Base-by-base conservation (phyloP, 306 rosid species). In the Acmispon strigosus region DNA sequence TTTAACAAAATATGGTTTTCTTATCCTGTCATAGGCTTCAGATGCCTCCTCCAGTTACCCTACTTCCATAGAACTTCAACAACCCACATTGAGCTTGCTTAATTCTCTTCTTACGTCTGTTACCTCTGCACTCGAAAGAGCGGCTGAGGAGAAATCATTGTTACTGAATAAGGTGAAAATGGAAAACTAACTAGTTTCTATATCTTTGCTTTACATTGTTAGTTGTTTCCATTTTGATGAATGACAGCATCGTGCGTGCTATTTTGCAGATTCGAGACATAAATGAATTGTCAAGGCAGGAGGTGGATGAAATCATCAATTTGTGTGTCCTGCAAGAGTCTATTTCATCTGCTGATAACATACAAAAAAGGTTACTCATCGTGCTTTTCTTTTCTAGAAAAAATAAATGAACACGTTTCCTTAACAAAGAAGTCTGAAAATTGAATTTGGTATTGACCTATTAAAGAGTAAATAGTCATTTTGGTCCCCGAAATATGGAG, bases 241-340 rank as follows among this genome's bases (percentile, higher is more conserved):
- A 60, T 34, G 10, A 41, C 15, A 42, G 70, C 62, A 61, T 20
- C 32, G 12, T 61, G 11, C 66, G 56, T 42, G 18, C 8, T 54
- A 27, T 41, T 75, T 44, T 73, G 64, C 87, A 94, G 97, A 87
- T 94, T 76, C 90, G 80, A 58, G 98, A 90, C 83, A 83, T 94
- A 69, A 94, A 89, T 82, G 97, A 94, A 79, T 62, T 94, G 55
- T 86, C 98, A 36, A 87, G 98, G 71, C 97, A 90, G 74, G 97
- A 89, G 84, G 95, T 94, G 67, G 97, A 94, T 83, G 96, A 89
- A 78, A 87, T 94, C 70, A 89, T 90, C 76, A 77, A 64, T 62
- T 65, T 77, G 84, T 94, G 89, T 80, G 82, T 88, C 43, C 85
- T 57, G 50, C 86, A 83, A 66, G 91, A 80, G 11, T 76, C 74